A percentile compares a stretch with the other conserved stretches of the same genome.
These are phyloP conservation scores for Apiospora malaysiana DNA, from an alignment of 2,329 filamentous ascomycete species.

Conservation along the genomic window DNA sequence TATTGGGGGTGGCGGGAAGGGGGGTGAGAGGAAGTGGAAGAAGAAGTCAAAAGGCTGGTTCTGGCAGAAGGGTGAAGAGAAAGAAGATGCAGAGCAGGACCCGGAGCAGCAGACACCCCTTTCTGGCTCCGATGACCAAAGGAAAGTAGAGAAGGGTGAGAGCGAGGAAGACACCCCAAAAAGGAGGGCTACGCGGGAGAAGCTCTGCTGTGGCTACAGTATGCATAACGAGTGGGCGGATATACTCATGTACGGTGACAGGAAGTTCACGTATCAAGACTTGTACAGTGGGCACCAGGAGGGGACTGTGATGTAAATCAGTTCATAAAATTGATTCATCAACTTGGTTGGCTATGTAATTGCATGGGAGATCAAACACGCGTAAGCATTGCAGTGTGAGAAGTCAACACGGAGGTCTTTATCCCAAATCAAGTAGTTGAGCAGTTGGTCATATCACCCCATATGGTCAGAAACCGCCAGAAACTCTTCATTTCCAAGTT, in stretches of 20 bases:
- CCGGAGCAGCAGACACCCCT: background rate
- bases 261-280: slow-evolving; percentile 7
- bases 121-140: background rate
- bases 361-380: background rate
- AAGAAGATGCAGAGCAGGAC: background rate
- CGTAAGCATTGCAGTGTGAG: background rate
- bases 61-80: background rate
- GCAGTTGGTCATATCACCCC: background rate
- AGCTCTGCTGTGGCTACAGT: background rate
- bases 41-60: background rate
- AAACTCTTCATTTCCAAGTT: background rate
- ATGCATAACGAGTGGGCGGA: slow-evolving; percentile 17
- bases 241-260: background rate
- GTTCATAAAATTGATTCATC: background rate
- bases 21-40: background rate
- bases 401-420: too few species aligned
- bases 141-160: background rate
- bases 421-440: background rate
- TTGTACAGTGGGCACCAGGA: background rate
- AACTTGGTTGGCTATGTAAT: background rate
- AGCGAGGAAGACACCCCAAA: background rate
- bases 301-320: background rate
- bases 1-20: background rate
- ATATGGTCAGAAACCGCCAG: too few species aligned
- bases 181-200: background rate